Conservation (phyloP, 139 green algal genomes). For the Chara braunii region DNA sequence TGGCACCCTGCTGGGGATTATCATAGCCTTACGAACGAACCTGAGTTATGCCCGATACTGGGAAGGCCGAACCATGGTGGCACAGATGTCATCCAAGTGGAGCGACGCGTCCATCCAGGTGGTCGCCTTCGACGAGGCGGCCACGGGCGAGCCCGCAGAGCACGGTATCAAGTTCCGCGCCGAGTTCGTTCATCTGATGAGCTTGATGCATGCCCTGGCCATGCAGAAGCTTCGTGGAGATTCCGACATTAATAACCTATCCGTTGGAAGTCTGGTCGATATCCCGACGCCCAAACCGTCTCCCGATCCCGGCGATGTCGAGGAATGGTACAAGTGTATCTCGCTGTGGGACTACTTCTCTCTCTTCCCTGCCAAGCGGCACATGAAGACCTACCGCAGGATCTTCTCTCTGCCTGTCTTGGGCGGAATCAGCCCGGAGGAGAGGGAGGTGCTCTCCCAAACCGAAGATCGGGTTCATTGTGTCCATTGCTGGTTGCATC, state of each 20-base stretch:
- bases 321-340: slow-evolving; percentile 24
- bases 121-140: slow-evolving; percentile 24
- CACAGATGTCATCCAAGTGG: slow-evolving; percentile 22
- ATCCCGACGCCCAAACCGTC: slow-evolving; percentile 11
- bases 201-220: slow-evolving; percentile 29
- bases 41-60: slow-evolving; percentile 8
- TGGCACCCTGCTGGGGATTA: neutral
- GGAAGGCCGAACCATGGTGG: slow-evolving; percentile 10
- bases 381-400: slow-evolving; percentile 22
- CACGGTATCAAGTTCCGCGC: slow-evolving; percentile 23
- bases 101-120: slow-evolving; percentile 13
- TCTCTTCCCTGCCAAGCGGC: neutral
- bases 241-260: slow-evolving; percentile 4
- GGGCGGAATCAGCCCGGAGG: slow-evolving; percentile 4
- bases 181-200: slow-evolving; percentile 27
- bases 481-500: slow-evolving; percentile 25
- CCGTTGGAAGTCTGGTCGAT: slow-evolving; percentile 16
- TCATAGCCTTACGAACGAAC: neutral
- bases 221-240: slow-evolving; percentile 18
- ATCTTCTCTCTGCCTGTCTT: slow-evolving; percentile 10
- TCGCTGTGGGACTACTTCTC: neutral
- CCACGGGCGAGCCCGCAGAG: slow-evolving; percentile 4
- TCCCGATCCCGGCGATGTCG: slow-evolving; percentile 7
- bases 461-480: slow-evolving; percentile 16
- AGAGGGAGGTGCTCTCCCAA: slow-evolving; percentile 1